Evolutionary conservation across 2,329 filamentous ascomycete species (phyloP).

Genomic region (Mycosphaerella sp.): DNA sequence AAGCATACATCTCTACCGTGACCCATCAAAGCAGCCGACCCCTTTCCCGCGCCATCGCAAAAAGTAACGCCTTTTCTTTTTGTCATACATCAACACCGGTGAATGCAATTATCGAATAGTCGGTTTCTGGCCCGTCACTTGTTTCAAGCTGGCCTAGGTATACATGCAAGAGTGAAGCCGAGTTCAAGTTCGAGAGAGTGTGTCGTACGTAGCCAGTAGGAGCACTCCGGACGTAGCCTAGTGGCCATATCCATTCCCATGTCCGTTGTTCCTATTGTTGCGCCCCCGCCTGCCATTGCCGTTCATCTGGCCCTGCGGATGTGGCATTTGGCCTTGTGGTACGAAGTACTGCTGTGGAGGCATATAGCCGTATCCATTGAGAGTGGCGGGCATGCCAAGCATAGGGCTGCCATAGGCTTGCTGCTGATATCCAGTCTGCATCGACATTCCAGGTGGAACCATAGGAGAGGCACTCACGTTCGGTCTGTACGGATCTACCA

Average conservation of each 20-base stretch:
- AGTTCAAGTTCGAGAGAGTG: background rate
- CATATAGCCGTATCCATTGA: constrained; percentile 28
- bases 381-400: constrained; percentile 26
- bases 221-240: background rate
- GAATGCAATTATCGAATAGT: constrained; percentile 2
- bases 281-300: constrained; percentile 19
- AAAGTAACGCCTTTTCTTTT: background rate
- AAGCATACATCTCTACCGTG: background rate
- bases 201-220: background rate
- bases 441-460: constrained; percentile 35
- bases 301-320: constrained; percentile 16
- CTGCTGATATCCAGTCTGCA: constrained; percentile 26
- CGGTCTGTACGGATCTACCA: constrained; percentile 41
- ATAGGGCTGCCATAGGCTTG: constrained; percentile 24
- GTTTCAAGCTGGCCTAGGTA: constrained; percentile 1
- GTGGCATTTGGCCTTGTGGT: constrained; percentile 20
- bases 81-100: background rate
- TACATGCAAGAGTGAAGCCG: background rate
- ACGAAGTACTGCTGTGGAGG: constrained; percentile 22
- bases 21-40: background rate
- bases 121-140: background rate
- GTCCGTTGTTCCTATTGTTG: constrained; percentile 2
- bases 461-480: constrained; percentile 35
- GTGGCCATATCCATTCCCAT: constrained; percentile 5
- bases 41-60: background rate